These are phyloP conservation scores for Alternaria postmessia DNA, from an alignment of 2,329 filamentous ascomycete genomes.

Conservation along the genomic window DNA sequence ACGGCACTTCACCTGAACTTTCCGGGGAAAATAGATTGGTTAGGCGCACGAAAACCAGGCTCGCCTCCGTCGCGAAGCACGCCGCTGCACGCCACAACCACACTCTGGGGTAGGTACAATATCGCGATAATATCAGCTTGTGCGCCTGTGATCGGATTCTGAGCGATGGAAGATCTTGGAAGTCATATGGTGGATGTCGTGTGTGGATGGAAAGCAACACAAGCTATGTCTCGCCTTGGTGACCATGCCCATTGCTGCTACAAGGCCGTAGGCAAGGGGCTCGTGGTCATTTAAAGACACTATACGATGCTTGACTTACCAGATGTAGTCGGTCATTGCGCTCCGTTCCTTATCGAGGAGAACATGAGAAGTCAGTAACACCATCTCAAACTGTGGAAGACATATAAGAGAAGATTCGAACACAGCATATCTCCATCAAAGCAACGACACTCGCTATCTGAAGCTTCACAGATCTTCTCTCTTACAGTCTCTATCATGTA, in stretches of 20 bases:
- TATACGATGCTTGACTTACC: slow-evolving; percentile 9
- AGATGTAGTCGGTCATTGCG: neutral
- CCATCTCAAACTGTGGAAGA: neutral
- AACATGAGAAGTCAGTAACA: neutral
- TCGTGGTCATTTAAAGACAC: slow-evolving; percentile 14
- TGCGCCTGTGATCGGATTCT: slow-evolving; percentile 1
- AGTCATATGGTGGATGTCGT: slow-evolving; percentile 7
- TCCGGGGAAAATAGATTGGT: slow-evolving; percentile 16
- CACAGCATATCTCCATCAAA: neutral
- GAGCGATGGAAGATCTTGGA: neutral
- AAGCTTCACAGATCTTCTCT: neutral
- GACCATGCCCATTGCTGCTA: slow-evolving; percentile 13
- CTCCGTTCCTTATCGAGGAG: slow-evolving; percentile 1
- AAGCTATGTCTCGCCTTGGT: slow-evolving; percentile 6
- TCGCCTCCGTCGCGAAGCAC: neutral
- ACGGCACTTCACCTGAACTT: slow-evolving; percentile 22
- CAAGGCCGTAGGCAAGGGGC: slow-evolving; percentile 5
- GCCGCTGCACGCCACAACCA: slow-evolving; percentile 5
- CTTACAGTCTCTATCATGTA: slow-evolving; percentile 21
- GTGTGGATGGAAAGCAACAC: slow-evolving; percentile 9
- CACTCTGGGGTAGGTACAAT: slow-evolving; percentile 15
- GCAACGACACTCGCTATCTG: neutral
- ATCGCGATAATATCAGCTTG: slow-evolving; percentile 24
- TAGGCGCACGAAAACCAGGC: slow-evolving; percentile 11
- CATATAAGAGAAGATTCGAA: slow-evolving; percentile 12